phyloP scores from a whole-genome alignment of 2,329 filamentous ascomycete genomes.

The Colletotrichum karsti region DNA sequence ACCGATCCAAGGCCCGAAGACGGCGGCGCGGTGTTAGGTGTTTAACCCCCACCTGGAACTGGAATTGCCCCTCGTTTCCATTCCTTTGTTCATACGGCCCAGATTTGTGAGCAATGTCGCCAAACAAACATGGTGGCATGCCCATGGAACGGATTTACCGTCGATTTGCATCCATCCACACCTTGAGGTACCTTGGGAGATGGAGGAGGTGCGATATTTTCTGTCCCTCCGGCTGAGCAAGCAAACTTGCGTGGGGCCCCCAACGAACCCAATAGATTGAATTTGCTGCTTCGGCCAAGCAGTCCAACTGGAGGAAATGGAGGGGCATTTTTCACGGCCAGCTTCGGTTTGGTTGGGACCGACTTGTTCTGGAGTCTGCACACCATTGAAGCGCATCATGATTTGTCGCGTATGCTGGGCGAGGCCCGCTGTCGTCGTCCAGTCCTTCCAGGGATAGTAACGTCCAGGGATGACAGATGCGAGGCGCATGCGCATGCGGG shows the following conservation, averaged over 20 bases:
- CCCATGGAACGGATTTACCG: constrained; percentile 12
- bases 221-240: constrained; percentile 21
- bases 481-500: constrained; percentile 18
- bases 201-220: constrained; percentile 29
- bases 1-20: constrained; percentile 27
- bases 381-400: constrained; percentile 25
- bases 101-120: constrained; percentile 19
- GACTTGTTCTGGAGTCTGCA: constrained; percentile 7
- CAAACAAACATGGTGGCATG: neutral
- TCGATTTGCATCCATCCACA: constrained; percentile 14
- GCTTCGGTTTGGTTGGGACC: constrained; percentile 29
- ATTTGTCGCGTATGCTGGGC: constrained; percentile 19
- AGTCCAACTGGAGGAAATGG: constrained; percentile 25
- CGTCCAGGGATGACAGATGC: constrained; percentile 5
- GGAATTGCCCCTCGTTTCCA: constrained; percentile 14
- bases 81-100: constrained; percentile 9
- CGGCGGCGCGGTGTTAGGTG: constrained; percentile 21
- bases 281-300: constrained; percentile 14
- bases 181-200: constrained; percentile 24
- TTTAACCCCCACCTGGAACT: constrained; percentile 13
- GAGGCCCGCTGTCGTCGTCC: constrained; percentile 11
- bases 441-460: constrained; percentile 6
- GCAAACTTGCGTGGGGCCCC: constrained; percentile 18
- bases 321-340: constrained; percentile 16
- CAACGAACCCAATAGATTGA: constrained; percentile 28